phyloP scores from a whole-genome alignment of 129 eudicot species.

The Dittrichia graveolens region DNA sequence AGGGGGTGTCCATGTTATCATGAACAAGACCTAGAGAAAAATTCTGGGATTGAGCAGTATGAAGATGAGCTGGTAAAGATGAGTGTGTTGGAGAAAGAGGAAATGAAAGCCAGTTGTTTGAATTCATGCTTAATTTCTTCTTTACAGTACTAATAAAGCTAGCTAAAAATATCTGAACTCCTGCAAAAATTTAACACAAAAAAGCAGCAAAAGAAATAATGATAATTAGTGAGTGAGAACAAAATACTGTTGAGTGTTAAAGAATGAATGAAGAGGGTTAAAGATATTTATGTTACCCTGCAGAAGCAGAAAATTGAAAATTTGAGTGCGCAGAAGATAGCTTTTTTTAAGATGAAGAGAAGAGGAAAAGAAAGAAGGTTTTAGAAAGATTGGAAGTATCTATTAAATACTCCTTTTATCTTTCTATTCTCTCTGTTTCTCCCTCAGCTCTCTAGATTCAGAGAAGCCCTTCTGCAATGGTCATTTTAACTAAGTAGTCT shows the following conservation, averaged over 20 bases:
- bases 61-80: conserved; percentile 65
- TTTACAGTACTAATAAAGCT: conserved; percentile 11
- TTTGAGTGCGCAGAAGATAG: conserved; percentile 28
- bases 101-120: conserved; percentile 97
- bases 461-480: conserved; percentile 41
- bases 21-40: conserved; percentile 80
- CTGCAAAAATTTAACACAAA: conserved; percentile 48
- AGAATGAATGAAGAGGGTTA: not conserved
- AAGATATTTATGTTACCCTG: conserved; percentile 1
- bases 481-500: conserved; percentile 43
- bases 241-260: not conserved
- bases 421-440: conserved; percentile 38
- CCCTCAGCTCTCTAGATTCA: conserved; percentile 34
- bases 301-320: conserved; percentile 23
- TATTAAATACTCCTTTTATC: conserved; percentile 40
- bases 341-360: conserved; percentile 31
- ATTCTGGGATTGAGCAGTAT: conserved; percentile 62
- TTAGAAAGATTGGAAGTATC: conserved; percentile 42
- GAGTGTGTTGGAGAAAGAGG: conserved; percentile 87
- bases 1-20: conserved; percentile 75
- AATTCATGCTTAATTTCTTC: conserved; percentile 56
- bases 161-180: conserved; percentile 19
- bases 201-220: not conserved
- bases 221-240: not conserved
- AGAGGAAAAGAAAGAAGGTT: conserved; percentile 32